Percentiles rank a stretch among this genome's conserved stretches.
These are phyloP conservation scores for Ophiosphaerella narmari DNA, from an alignment of 2,329 filamentous ascomycete species.

Conservation along the genomic window DNA sequence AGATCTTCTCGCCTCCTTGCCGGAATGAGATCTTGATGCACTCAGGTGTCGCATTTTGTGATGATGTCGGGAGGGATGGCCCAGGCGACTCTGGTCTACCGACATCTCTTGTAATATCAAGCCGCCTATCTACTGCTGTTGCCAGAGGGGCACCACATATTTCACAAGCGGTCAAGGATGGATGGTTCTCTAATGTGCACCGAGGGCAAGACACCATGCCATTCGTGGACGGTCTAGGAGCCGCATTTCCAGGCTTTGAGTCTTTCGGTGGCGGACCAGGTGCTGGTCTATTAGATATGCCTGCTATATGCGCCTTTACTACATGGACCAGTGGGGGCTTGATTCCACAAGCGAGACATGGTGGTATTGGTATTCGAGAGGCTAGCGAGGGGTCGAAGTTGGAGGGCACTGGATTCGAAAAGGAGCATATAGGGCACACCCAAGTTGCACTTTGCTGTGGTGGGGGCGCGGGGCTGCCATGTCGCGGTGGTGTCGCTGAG, in stretches of 20 bases:
- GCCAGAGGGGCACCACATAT: constrained; percentile 82
- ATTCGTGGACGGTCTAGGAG: constrained; percentile 12
- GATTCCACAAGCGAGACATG: constrained; percentile 91
- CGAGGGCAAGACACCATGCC: constrained; percentile 66
- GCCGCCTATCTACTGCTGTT: constrained; percentile 53
- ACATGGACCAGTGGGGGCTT: constrained; percentile 83
- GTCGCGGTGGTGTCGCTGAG: constrained; percentile 40
- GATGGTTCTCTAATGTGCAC: constrained; percentile 93
- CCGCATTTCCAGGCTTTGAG: constrained; percentile 42
- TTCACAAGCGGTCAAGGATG: constrained; percentile 82
- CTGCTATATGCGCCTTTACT: constrained; percentile 83
- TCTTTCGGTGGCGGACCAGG: constrained; percentile 36
- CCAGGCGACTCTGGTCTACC: constrained; percentile 76
- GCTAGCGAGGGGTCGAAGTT: constrained; percentile 89
- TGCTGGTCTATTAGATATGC: constrained; percentile 63
- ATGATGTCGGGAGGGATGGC: constrained; percentile 59
- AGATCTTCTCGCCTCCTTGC: constrained; percentile 83
- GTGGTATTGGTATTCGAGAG: constrained; percentile 77
- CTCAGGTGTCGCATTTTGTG: constrained; percentile 67
- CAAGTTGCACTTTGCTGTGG: constrained; percentile 72
- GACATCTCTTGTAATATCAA: constrained; percentile 44
- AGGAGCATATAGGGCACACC: constrained; percentile 95
- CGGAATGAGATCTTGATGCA: constrained; percentile 92
- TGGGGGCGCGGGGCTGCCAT: constrained; percentile 49
- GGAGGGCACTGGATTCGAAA: constrained; percentile 88